phyloP scores from a whole-genome alignment of 352 stramenopile species.

The Nothophytophthora sp. region DNA sequence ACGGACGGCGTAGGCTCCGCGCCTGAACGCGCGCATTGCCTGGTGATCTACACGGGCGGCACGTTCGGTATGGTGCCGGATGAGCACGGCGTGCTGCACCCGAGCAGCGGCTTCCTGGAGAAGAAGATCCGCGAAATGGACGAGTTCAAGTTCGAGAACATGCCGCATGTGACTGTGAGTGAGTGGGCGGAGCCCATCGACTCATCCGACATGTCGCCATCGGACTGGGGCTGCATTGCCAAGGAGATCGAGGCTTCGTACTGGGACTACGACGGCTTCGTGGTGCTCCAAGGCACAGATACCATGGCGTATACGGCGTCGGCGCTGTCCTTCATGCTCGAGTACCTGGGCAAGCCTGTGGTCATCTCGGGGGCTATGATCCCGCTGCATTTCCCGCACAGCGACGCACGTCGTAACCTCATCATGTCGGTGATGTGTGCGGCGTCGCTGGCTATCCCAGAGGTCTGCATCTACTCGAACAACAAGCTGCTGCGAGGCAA shows the following conservation, averaged over 20 bases:
- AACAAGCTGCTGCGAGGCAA: conserved; percentile 95
- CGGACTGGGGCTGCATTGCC: conserved; percentile 93
- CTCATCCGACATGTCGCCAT: conserved; percentile 85
- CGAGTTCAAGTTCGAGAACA: conserved; percentile 84
- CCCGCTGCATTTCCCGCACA: conserved; percentile 95
- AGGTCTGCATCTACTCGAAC: conserved; percentile 96
- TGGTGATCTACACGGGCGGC: conserved; percentile 91
- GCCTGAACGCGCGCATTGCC: conserved; percentile 53
- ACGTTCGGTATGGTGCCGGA: conserved; percentile 92
- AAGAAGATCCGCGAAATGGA: conserved; percentile 89
- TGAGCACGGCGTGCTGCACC: conserved; percentile 74
- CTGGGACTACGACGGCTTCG: conserved; percentile 96
- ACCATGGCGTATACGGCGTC: conserved; percentile 98
- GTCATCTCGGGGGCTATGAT: conserved; percentile 97
- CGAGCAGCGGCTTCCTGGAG: conserved; percentile 85
- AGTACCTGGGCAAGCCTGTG: conserved; percentile 96
- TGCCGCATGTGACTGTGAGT: conserved; percentile 73
- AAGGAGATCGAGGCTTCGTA: conserved; percentile 94
- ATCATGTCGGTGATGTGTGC: conserved; percentile 94
- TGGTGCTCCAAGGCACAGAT: conserved; percentile 97
- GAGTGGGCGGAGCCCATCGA: conserved; percentile 90
- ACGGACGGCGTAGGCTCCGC: conserved; percentile 16
- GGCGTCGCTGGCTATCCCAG: conserved; percentile 73
- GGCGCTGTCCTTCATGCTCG: conserved; percentile 97
- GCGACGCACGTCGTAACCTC: conserved; percentile 96